Conservation (phyloP, 2,329 filamentous ascomycete species). For the Nemania bipapillata region DNA sequence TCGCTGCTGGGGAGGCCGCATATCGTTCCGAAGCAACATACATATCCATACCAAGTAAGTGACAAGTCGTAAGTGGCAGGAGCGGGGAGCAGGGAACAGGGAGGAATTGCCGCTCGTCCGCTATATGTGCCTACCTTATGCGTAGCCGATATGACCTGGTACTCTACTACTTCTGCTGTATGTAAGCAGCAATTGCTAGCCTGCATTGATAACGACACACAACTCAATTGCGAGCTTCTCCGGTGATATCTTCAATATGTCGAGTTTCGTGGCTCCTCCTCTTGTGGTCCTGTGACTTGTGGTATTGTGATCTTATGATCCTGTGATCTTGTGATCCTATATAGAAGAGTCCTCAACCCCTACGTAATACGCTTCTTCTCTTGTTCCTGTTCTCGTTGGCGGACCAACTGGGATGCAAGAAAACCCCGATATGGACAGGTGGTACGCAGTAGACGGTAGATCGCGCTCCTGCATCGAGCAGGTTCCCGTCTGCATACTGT, state of each 20-base stretch:
- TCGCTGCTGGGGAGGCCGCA: neutral
- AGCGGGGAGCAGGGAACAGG: neutral
- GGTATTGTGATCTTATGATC: no score
- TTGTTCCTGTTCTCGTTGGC: neutral
- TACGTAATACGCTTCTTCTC: neutral
- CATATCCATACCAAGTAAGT: neutral
- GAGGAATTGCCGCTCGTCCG: neutral
- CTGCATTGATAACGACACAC: neutral
- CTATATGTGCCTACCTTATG: neutral
- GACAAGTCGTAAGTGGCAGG: neutral
- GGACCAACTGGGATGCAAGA: slow-evolving; percentile 14
- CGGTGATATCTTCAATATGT: no score
- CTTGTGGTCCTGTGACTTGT: no score
- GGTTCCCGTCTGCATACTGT: slow-evolving; percentile 22
- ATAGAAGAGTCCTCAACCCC: no score
- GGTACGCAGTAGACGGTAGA: no score
- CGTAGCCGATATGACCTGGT: neutral
- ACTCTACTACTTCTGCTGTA: no score
- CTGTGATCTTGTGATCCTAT: no score
- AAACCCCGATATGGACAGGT: slow-evolving; percentile 5
- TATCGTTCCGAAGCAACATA: neutral
- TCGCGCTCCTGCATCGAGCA: slow-evolving; percentile 5
- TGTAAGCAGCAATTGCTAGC: neutral
- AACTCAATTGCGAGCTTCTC: neutral
- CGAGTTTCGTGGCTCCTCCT: no score